Evolutionary conservation across 352 stramenopile genomes (phyloP).

Genomic region (Phytophthora agathidicida): DNA sequence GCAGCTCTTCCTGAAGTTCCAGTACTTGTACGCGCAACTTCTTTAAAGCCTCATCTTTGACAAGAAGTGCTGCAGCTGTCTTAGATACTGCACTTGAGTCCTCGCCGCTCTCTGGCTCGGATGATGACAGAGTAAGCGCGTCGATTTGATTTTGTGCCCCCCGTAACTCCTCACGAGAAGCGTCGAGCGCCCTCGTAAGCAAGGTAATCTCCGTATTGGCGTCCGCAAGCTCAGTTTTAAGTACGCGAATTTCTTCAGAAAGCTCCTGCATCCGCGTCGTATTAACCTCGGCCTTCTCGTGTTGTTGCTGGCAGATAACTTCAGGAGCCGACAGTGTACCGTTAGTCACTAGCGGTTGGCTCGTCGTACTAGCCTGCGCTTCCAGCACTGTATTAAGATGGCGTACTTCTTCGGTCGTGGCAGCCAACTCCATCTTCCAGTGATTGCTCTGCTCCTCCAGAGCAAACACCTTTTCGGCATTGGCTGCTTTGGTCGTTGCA

Average conservation of each 20-base stretch:
- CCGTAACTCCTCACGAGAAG: slow-evolving; percentile 31
- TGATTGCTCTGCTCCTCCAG: slow-evolving; percentile 37
- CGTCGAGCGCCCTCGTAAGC: slow-evolving; percentile 23
- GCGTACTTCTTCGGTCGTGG: slow-evolving; percentile 23
- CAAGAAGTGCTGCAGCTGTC: slow-evolving; percentile 5
- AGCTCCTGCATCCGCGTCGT: slow-evolving; percentile 8
- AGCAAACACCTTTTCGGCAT: slow-evolving; percentile 47
- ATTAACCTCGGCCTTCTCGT: slow-evolving; percentile 11
- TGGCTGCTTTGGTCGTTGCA: slow-evolving; percentile 44
- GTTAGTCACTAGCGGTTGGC: background rate
- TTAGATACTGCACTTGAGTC: slow-evolving; percentile 19
- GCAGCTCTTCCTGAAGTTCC: slow-evolving; percentile 36
- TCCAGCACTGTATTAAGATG: slow-evolving; percentile 17
- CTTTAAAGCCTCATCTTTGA: slow-evolving; percentile 36
- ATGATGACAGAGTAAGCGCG: slow-evolving; percentile 7
- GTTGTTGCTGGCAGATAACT: slow-evolving; percentile 1
- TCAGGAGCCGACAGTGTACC: background rate
- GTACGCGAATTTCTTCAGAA: slow-evolving; percentile 24
- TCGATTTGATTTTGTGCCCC: slow-evolving; percentile 21
- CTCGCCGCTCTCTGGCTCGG: slow-evolving; percentile 26
- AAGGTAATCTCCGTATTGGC: slow-evolving; percentile 33
- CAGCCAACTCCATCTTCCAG: slow-evolving; percentile 31
- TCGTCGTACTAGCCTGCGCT: background rate
- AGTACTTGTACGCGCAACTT: slow-evolving; percentile 34
- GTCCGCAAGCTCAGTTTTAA: slow-evolving; percentile 31